These are phyloP conservation scores for Carex myosuroides DNA, from an alignment of 176 grass and related monocot species.

Conservation along the genomic window DNA sequence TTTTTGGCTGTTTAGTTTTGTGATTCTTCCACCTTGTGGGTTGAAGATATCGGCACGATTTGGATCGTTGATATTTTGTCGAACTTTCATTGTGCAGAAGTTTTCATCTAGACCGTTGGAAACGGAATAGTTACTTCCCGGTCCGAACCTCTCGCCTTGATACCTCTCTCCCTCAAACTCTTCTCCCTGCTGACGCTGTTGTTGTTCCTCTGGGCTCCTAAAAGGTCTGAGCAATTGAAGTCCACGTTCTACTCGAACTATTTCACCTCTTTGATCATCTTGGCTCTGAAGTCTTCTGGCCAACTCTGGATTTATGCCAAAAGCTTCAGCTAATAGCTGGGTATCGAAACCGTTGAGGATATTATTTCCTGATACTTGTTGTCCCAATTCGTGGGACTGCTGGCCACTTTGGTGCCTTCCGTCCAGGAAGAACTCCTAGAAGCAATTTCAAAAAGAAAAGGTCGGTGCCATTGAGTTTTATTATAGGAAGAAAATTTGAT, in stretches of 20 bases:
- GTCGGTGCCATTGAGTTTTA: neutral
- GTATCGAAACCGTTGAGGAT: conserved; percentile 31
- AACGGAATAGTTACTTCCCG: neutral
- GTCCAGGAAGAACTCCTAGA: conserved; percentile 35
- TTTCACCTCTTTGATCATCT: conserved; percentile 28
- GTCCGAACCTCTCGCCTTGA: neutral
- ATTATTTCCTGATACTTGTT: conserved; percentile 7
- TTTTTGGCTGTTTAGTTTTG: conserved; percentile 31
- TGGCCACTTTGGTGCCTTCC: conserved; percentile 13
- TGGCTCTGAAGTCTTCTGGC: conserved; percentile 25
- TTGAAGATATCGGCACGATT: conserved; percentile 30
- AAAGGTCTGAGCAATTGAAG: conserved; percentile 22
- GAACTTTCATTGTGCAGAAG: conserved; percentile 25
- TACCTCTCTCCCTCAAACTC: neutral
- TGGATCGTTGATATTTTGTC: conserved; percentile 30
- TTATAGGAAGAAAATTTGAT: neutral
- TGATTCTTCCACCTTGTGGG: conserved; percentile 27
- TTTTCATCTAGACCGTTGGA: conserved; percentile 30
- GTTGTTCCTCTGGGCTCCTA: conserved; percentile 1
- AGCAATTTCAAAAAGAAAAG: neutral
- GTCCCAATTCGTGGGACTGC: neutral
- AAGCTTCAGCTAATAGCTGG: conserved; percentile 30
- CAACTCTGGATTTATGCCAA: conserved; percentile 23
- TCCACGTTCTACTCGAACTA: conserved; percentile 25
- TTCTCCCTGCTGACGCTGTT: neutral